Evolutionary conservation across 108 stramenopile genomes (phyloP), one percentile per base, ranked within the genome.

Genomic region (Conticribra weissflogii): DNA sequence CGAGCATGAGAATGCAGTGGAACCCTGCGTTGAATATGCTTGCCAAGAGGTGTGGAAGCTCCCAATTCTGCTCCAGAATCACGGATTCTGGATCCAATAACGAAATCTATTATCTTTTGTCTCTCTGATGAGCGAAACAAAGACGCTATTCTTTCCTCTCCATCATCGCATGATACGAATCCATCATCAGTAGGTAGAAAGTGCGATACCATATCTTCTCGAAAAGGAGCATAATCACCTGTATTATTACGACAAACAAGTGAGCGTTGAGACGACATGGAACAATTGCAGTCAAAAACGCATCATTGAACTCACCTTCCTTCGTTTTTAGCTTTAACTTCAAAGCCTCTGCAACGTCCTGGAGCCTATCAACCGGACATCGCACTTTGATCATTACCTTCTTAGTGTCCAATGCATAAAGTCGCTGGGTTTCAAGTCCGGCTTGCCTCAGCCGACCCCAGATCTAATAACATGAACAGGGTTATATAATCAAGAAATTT

Each of bases 51-150:
- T 17, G 88, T 88, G 2, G 78, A 80, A 44, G 83, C 86, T 25
- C 89, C 93, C 24, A 97, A 83, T 59, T 93, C 93, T 46, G 94
- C 94, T 8, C 96, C 96, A 44, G 93, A 91, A 65, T 97, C 94
- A 44, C 89, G 79, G 51, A 97, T 92, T 31, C 91, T 66, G 21
- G 91, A 91, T 0, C 91, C 86, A 44, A 97, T 88, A 12, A 97
- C 90, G 46, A 91, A 94, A 63, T 97, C 91, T 61, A 97, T 97
- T 44, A 97, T 91, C 46, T 71, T 86, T 67, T 96, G 92, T 25
- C 95, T 82, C 54, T 91, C 80, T 22, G 82, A 84, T 9, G 92
- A 94, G 44, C 90, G 85, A 47, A 97, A 92, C 15, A 94, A 78
- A 21, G 84, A 80, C 1, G 82, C 85, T 49, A 76, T 71, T 56